These are phyloP conservation scores for Solanum bulbocastanum DNA, from an alignment of 257 asterid species.

Conservation along the genomic window DNA sequence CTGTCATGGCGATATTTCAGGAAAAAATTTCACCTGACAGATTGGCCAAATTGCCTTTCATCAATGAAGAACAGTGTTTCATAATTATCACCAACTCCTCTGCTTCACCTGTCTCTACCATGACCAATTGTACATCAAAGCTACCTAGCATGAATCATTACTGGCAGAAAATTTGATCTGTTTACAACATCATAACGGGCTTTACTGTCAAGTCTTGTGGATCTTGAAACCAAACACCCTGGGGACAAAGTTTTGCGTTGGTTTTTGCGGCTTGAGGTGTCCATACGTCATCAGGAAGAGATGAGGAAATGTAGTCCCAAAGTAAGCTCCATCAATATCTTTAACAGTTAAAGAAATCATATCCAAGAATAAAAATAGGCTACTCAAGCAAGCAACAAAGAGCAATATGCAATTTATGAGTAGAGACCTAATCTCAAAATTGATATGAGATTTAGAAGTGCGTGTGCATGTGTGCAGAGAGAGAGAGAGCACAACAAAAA, in stretches of 20 bases:
- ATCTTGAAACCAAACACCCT: constrained; percentile 94
- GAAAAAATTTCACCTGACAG: constrained; percentile 18
- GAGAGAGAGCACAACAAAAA: neutral
- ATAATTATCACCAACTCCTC: constrained; percentile 17
- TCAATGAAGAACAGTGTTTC: constrained; percentile 19
- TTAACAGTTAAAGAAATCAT: constrained; percentile 41
- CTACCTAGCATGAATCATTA: constrained; percentile 24
- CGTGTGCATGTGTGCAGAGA: neutral
- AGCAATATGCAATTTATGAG: neutral
- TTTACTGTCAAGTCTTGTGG: constrained; percentile 53
- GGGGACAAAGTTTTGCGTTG: constrained; percentile 66
- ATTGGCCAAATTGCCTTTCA: constrained; percentile 12
- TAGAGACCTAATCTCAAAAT: neutral
- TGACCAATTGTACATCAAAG: constrained; percentile 14
- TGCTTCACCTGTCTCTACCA: neutral
- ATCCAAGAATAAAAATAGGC: neutral
- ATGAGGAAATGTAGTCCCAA: constrained; percentile 93
- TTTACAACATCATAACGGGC: constrained; percentile 1
- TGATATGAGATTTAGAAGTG: neutral
- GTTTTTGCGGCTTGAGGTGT: constrained; percentile 85
- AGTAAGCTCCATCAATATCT: constrained; percentile 92
- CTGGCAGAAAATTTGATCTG: constrained; percentile 22
- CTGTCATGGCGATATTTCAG: constrained; percentile 1
- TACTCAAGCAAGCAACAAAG: neutral
- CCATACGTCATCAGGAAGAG: constrained; percentile 95